These are phyloP conservation scores for Typha latifolia DNA, from an alignment of 176 grass and related monocot species.

Conservation along the genomic window DNA sequence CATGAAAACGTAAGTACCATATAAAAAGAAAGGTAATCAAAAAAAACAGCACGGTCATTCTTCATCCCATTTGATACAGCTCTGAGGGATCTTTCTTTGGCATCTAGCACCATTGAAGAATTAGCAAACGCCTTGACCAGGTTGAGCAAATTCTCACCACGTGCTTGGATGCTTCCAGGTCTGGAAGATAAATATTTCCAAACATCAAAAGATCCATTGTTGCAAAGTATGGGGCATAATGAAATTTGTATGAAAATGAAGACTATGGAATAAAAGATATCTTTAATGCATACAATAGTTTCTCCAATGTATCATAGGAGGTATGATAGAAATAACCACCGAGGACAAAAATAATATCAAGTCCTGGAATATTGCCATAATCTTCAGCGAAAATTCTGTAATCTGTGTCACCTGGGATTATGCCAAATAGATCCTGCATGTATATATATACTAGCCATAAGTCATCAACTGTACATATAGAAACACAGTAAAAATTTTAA, in stretches of 20 bases:
- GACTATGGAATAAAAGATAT: neutral
- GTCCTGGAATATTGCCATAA: constrained; percentile 82
- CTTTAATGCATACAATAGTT: constrained; percentile 62
- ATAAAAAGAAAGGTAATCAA: constrained; percentile 96
- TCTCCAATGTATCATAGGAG: constrained; percentile 85
- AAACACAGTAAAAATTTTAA: neutral
- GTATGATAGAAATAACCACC: constrained; percentile 99
- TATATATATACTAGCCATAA: neutral
- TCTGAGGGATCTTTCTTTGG: constrained; percentile 33
- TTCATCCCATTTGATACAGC: constrained; percentile 20
- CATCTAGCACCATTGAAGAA: constrained; percentile 58
- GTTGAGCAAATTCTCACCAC: constrained; percentile 91
- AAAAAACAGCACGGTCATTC: constrained; percentile 60
- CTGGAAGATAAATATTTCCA: constrained; percentile 34
- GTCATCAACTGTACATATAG: neutral
- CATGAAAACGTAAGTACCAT: constrained; percentile 53
- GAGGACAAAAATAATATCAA: constrained; percentile 99
- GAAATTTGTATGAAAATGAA: neutral
- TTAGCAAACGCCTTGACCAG: constrained; percentile 72
- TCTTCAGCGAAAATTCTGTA: constrained; percentile 98
- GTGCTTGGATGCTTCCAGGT: constrained; percentile 98
- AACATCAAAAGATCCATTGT: neutral
- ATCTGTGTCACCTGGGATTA: constrained; percentile 97
- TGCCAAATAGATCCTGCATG: constrained; percentile 94
- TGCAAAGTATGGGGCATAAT: neutral